A percentile compares a stretch with the other conserved stretches of the same genome.
Conservation (phyloP, 169 alveolate genomes). For the Cryptosporidium meleagridis region DNA sequence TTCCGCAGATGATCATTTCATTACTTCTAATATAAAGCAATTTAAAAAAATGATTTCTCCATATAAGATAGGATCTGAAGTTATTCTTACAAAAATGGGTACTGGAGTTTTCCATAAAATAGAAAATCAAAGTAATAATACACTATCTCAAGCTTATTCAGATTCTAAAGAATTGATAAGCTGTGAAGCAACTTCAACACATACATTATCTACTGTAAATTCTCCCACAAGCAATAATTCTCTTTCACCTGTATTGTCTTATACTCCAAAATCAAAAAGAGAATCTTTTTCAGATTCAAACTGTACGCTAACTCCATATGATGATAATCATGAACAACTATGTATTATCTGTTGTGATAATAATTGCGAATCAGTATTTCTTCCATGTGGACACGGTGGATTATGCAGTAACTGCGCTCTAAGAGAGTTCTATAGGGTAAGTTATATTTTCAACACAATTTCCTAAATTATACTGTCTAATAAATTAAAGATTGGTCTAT, state of each 20-base stretch:
- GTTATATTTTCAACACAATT: neutral
- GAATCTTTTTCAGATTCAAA: neutral
- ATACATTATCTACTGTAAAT: constrained; percentile 9
- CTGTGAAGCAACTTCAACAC: neutral
- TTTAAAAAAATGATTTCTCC: constrained; percentile 41
- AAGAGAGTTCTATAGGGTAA: constrained; percentile 62
- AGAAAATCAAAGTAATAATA: neutral
- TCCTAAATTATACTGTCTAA: neutral
- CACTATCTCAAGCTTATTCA: neutral
- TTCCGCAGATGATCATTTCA: neutral
- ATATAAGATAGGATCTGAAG: constrained; percentile 33
- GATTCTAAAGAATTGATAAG: neutral
- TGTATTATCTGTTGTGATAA: constrained; percentile 63
- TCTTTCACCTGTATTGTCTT: neutral
- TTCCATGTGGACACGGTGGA: constrained; percentile 71
- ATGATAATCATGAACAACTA: neutral
- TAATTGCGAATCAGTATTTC: constrained; percentile 45
- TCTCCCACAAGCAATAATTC: neutral
- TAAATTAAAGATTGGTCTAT: constrained; percentile 45
- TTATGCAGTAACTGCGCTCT: constrained; percentile 53
- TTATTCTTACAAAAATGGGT: constrained; percentile 35
- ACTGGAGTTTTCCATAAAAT: constrained; percentile 48
- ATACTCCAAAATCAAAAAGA: neutral
- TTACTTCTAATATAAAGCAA: constrained; percentile 17
- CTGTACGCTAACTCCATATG: neutral